A percentile compares a stretch with the other conserved stretches of the same genome.
Conservation (phyloP, 768 basidiomycete genomes). For the Inosperma sp. region DNA sequence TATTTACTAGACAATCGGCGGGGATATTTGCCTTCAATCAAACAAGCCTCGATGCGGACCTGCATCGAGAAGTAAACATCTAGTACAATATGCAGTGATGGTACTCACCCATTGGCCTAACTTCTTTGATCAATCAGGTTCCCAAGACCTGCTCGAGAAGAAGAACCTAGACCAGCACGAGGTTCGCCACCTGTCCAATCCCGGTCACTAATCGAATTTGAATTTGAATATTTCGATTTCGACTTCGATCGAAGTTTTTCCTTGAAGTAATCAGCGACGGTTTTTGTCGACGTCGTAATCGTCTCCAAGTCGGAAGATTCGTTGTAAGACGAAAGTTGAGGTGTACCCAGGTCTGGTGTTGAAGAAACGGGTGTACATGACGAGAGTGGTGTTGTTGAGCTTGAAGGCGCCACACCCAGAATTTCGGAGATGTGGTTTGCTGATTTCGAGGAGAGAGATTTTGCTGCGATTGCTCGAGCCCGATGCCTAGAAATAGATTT, state of each 20-base stretch:
- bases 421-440: conserved; percentile 84
- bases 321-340: conserved; percentile 37
- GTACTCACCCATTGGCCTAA: too few relatives aligned
- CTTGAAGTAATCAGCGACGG: conserved; percentile 85
- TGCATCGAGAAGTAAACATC: too few relatives aligned
- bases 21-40: too few relatives aligned
- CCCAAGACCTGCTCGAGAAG: background rate
- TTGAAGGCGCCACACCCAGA: conserved; percentile 77
- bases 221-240: conserved; percentile 17
- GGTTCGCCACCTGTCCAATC: background rate
- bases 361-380: conserved; percentile 13
- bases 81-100: too few relatives aligned
- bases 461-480: conserved; percentile 75
- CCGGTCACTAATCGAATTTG: conserved; percentile 12
- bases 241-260: conserved; percentile 63
- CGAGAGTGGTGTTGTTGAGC: conserved; percentile 30
- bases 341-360: conserved; percentile 21
- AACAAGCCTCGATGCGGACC: too few relatives aligned
- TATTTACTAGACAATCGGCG: too few relatives aligned
- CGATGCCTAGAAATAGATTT: conserved; percentile 59
- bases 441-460: conserved; percentile 69
- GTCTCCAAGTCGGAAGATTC: conserved; percentile 38
- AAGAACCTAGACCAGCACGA: conserved; percentile 1
- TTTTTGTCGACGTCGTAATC: conserved; percentile 68
- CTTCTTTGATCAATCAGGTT: too few relatives aligned